These are phyloP conservation scores for Rhododendron griersonianum DNA, from an alignment of 148 eudicot species.

Conservation along the genomic window DNA sequence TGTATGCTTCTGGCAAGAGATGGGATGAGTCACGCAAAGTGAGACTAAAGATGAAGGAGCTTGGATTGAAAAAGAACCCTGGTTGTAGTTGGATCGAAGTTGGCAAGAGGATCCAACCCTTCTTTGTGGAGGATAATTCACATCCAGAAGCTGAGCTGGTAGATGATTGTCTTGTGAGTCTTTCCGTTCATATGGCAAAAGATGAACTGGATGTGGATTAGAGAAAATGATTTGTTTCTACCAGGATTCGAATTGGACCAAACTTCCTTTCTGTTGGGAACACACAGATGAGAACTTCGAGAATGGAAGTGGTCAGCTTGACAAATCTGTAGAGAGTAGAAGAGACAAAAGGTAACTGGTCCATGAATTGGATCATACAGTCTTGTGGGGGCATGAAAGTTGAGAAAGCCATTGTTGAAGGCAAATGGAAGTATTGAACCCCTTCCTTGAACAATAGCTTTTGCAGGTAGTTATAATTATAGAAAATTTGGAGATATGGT, in stretches of 20 bases:
- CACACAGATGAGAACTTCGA: not conserved
- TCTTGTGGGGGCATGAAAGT: not conserved
- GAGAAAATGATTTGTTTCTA: not conserved
- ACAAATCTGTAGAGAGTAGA: not conserved
- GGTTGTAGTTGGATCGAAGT: constrained; percentile 43
- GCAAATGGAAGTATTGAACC: not conserved
- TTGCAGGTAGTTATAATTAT: not conserved
- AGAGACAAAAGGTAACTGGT: not conserved
- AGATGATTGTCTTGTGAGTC: constrained; percentile 16
- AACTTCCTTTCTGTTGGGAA: not conserved
- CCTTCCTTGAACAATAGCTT: not conserved
- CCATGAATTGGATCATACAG: not conserved
- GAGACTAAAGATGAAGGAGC: constrained; percentile 27
- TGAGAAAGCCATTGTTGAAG: not conserved
- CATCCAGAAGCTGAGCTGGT: constrained; percentile 19
- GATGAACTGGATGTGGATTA: not conserved
- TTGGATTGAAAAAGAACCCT: constrained; percentile 34
- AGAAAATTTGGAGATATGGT: not conserved
- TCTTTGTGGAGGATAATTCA: constrained; percentile 27
- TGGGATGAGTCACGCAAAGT: constrained; percentile 28
- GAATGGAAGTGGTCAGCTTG: not conserved
- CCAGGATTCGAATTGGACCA: not conserved
- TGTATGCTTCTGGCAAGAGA: constrained; percentile 26
- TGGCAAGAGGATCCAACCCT: constrained; percentile 22
- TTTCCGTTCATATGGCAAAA: constrained; percentile 29